phyloP scores from a whole-genome alignment of 2,329 filamentous ascomycete species.

The Fusarium sororula region DNA sequence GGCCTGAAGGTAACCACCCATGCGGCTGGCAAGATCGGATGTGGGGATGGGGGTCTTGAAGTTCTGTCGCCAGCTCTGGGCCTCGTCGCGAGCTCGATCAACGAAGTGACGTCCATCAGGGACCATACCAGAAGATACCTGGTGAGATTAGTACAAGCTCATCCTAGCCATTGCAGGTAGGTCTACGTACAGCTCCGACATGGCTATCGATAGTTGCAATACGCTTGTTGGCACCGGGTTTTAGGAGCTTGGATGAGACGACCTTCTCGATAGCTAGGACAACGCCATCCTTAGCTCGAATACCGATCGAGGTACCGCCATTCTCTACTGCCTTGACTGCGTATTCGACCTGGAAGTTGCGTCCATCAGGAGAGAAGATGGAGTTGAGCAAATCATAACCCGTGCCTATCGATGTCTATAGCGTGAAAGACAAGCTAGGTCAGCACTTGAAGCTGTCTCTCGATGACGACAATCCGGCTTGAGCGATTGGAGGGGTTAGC shows the following conservation, averaged over 20 bases:
- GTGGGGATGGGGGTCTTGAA: slow-evolving; percentile 96
- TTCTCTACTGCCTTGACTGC: slow-evolving; percentile 99
- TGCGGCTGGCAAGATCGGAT: slow-evolving; percentile 86
- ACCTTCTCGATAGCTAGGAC: slow-evolving; percentile 98
- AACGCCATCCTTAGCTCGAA: slow-evolving; percentile 96
- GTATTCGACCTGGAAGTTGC: slow-evolving; percentile 99
- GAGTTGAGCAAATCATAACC: slow-evolving; percentile 99
- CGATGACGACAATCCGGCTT: slow-evolving; percentile 33
- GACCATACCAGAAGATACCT: slow-evolving; percentile 91
- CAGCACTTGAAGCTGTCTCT: slow-evolving; percentile 40
- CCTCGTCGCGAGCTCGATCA: slow-evolving; percentile 92
- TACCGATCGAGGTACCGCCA: slow-evolving; percentile 93
- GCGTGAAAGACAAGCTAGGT: slow-evolving; percentile 27
- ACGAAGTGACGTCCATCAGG: slow-evolving; percentile 96
- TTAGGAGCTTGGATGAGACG: slow-evolving; percentile 92
- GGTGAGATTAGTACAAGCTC: slow-evolving; percentile 8
- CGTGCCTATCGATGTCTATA: slow-evolving; percentile 97
- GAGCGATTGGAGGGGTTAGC: slow-evolving; percentile 18
- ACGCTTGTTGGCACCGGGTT: slow-evolving; percentile 94
- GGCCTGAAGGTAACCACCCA: slow-evolving; percentile 95
- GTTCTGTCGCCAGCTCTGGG: slow-evolving; percentile 86
- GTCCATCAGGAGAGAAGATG: slow-evolving; percentile 98
- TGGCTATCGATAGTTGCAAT: slow-evolving; percentile 96
- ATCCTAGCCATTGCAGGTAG: background rate
- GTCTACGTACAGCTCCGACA: slow-evolving; percentile 81